These are phyloP conservation scores for Hygrocybe coccinea DNA, from an alignment of 768 basidiomycete genomes.

Conservation along the genomic window DNA sequence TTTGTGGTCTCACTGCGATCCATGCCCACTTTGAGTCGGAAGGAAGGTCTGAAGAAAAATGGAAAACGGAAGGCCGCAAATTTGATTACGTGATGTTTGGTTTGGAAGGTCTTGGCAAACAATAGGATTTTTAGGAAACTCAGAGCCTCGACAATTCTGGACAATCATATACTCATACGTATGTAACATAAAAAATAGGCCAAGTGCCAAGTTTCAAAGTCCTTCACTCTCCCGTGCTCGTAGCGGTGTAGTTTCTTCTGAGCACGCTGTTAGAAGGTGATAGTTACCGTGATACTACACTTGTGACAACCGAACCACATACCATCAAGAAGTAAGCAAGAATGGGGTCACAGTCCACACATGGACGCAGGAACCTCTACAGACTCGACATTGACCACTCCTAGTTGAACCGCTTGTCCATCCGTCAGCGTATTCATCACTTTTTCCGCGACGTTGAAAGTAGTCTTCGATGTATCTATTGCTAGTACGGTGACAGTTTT, in stretches of 20 bases:
- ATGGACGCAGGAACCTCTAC: conserved; percentile 39
- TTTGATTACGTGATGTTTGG: background rate
- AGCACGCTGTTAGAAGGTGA: too few relatives aligned
- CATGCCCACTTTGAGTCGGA: background rate
- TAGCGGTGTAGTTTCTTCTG: too few relatives aligned
- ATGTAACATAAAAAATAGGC: too few relatives aligned
- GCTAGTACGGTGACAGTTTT: conserved; percentile 46
- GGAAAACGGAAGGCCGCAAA: too few relatives aligned
- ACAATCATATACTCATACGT: too few relatives aligned
- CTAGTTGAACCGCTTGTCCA: conserved; percentile 42
- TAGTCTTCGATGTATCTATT: conserved; percentile 43
- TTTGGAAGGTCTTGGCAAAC: background rate
- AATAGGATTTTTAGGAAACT: background rate
- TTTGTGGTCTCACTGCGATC: background rate
- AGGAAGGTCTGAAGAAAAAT: background rate
- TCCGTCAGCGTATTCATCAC: conserved; percentile 56
- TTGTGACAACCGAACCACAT: too few relatives aligned
- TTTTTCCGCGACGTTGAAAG: conserved; percentile 45
- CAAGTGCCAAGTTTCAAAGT: too few relatives aligned
- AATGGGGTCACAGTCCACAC: conserved; percentile 37
- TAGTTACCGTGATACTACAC: too few relatives aligned
- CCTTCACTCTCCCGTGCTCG: too few relatives aligned
- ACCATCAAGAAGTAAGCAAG: background rate
- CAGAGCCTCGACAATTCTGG: too few relatives aligned
- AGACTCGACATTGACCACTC: conserved; percentile 43